These are phyloP conservation scores for Tardiomyces blankii DNA, from an alignment of 1,139 yeast genomes.

Conservation along the genomic window DNA sequence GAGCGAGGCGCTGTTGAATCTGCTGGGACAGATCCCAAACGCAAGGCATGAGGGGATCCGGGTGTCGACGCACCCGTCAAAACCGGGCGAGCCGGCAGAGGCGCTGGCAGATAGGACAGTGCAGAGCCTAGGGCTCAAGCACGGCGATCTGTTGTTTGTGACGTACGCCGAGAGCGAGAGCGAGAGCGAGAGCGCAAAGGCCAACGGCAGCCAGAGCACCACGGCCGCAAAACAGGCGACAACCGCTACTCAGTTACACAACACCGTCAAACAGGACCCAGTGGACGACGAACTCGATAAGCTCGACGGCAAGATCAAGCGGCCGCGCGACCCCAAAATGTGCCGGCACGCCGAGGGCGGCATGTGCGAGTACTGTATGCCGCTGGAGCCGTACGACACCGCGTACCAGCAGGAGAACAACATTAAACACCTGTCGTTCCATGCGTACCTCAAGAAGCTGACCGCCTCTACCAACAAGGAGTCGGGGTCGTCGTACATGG, in stretches of 20 bases:
- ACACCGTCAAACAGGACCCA: conserved; percentile 15
- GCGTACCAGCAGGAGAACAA: conserved; percentile 62
- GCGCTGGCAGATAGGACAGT: conserved; percentile 38
- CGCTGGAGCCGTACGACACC: conserved; percentile 90
- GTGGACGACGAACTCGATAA: conserved; percentile 62
- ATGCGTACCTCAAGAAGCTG: conserved; percentile 66
- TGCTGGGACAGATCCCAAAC: conserved; percentile 17
- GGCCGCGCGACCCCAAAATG: conserved; percentile 44
- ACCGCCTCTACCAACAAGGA: conserved; percentile 59
- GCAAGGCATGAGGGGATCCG: conserved; percentile 13
- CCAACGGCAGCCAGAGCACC: not conserved
- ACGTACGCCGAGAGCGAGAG: conserved; percentile 29
- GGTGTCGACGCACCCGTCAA: conserved; percentile 34
- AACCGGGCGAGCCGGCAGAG: conserved; percentile 35
- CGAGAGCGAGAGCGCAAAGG: conserved; percentile 4
- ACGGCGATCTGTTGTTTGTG: conserved; percentile 78
- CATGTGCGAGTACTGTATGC: conserved; percentile 96
- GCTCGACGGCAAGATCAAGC: conserved; percentile 59
- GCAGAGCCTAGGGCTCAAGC: conserved; percentile 45
- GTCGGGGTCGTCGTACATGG: conserved; percentile 58
- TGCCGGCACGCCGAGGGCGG: conserved; percentile 90
- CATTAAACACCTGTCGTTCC: conserved; percentile 83
- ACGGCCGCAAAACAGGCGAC: not conserved
- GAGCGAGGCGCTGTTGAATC: conserved; percentile 33
- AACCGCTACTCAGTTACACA: not conserved